These are phyloP conservation scores for Papilionanthe hybrid DNA, from an alignment of 116 monocot species.

Conservation along the genomic window DNA sequence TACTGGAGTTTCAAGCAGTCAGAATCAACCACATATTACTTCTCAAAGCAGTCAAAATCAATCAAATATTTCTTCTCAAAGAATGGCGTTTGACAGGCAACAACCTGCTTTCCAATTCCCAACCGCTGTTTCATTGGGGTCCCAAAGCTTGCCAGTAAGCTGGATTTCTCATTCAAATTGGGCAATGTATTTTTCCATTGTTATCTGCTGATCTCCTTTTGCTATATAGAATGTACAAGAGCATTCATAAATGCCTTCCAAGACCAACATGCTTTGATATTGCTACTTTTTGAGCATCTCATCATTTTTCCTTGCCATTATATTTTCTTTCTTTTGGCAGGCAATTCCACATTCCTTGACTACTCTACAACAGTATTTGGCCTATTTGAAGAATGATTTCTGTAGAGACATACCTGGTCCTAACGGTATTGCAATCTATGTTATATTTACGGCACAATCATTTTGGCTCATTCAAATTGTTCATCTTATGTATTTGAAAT, in stretches of 20 bases:
- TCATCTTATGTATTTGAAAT: background rate
- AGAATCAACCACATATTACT: slow-evolving; percentile 26
- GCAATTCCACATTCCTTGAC: slow-evolving; percentile 89
- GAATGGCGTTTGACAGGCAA: slow-evolving; percentile 25
- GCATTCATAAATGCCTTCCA: background rate
- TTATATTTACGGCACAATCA: background rate
- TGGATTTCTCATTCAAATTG: background rate
- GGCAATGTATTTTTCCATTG: background rate
- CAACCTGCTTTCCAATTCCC: slow-evolving; percentile 26
- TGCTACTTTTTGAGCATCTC: background rate
- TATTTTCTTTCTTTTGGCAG: slow-evolving; percentile 30
- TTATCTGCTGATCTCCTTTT: background rate
- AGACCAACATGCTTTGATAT: background rate
- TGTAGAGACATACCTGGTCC: slow-evolving; percentile 33
- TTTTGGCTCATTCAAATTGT: background rate
- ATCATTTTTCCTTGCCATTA: background rate
- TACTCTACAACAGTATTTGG: slow-evolving; percentile 72
- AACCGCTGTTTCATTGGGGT: slow-evolving; percentile 29
- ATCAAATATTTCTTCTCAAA: slow-evolving; percentile 19
- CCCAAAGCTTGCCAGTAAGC: slow-evolving; percentile 59
- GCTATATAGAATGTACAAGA: background rate
- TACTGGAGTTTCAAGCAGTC: slow-evolving; percentile 11
- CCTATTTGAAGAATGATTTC: slow-evolving; percentile 60
- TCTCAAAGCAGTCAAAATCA: slow-evolving; percentile 19
- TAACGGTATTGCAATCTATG: slow-evolving; percentile 37